A percentile compares a stretch with the other conserved stretches of the same genome.
Conservation (phyloP, 257 asterid species). For the Paulownia fortunei region DNA sequence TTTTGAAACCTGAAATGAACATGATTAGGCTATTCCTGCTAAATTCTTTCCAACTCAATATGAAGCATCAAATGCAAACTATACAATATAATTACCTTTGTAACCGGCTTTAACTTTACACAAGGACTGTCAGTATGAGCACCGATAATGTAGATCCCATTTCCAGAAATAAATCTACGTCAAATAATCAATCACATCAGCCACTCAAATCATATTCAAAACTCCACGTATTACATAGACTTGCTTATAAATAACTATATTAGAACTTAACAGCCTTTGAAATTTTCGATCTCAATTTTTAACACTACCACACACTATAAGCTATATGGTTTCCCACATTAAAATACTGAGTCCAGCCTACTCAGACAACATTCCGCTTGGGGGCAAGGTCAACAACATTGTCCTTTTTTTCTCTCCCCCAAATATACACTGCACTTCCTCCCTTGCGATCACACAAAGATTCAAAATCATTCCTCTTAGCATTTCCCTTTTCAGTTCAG, state of each 20-base stretch:
- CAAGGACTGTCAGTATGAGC: constrained; percentile 99
- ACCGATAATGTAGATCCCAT: constrained; percentile 83
- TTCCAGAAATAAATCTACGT: constrained; percentile 80
- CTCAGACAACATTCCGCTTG: neutral
- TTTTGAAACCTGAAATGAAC: constrained; percentile 67
- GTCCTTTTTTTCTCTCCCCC: neutral
- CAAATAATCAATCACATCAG: constrained; percentile 27
- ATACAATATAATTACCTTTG: constrained; percentile 59
- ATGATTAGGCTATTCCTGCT: neutral
- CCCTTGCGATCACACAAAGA: neutral
- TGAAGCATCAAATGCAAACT: neutral
- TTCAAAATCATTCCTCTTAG: neutral
- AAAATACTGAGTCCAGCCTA: neutral
- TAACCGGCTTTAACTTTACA: constrained; percentile 77
- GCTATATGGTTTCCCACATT: neutral
- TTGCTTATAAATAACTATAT: constrained; percentile 9
- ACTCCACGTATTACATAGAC: neutral
- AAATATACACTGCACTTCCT: neutral
- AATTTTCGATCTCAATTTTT: neutral
- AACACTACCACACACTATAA: neutral
- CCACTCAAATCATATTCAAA: neutral
- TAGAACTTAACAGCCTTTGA: neutral
- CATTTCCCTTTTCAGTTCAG: neutral
- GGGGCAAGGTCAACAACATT: neutral
- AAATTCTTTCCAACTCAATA: neutral